Base-by-base conservation (phyloP, 2,329 filamentous ascomycete species). In the Ophiostoma pallidulum region DNA sequence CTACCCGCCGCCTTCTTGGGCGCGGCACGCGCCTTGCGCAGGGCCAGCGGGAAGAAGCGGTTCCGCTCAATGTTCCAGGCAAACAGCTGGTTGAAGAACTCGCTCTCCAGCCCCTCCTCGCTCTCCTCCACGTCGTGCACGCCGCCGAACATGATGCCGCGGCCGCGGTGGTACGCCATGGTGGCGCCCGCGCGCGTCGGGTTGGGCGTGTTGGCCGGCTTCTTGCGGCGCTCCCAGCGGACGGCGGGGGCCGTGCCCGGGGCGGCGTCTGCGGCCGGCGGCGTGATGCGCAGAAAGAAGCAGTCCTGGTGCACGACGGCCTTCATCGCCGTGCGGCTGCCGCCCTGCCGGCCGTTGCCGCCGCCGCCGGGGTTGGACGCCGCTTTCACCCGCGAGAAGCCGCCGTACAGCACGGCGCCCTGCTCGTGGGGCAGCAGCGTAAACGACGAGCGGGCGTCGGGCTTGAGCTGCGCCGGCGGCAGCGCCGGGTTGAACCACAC, bases 11-110 rank as follows among this genome's bases (percentile, higher is more conserved):
- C 74, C 42, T 59, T 56, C 55, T 78, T 82, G 57, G 79, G 76
- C 41, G 77, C 77, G 18, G 74, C 70, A 22, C 88, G 80, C 2
- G 87, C 78, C 56, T 88, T 86, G 45, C 90, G 76, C 39, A 97
- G 70, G 9, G 72, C 70, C 38, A 97, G 72, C 2, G 85, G 86
- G 70, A 97, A 96, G 69, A 95, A 97, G 8, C 92, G 77, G 62
- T 98, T 98, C 50, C 91, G 79, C 59, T 97, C 92, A 53, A 95
- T 81, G 60, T 94, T 96, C 87, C 90, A 97, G 5, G 90, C 86
- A 59, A 86, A 94, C 20, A 97, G 67, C 48, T 82, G 78, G 58
- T 96, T 91, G 70, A 97, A 98, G 66, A 98, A 98, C 63, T 96
- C 90, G 60, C 87, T 94, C 47, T 98, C 91, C 56, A 98, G 94